Evolutionary conservation across 179 eudicot species (phyloP), one percentile per base, ranked within the genome.

Genomic region (Camellia oleifera): DNA sequence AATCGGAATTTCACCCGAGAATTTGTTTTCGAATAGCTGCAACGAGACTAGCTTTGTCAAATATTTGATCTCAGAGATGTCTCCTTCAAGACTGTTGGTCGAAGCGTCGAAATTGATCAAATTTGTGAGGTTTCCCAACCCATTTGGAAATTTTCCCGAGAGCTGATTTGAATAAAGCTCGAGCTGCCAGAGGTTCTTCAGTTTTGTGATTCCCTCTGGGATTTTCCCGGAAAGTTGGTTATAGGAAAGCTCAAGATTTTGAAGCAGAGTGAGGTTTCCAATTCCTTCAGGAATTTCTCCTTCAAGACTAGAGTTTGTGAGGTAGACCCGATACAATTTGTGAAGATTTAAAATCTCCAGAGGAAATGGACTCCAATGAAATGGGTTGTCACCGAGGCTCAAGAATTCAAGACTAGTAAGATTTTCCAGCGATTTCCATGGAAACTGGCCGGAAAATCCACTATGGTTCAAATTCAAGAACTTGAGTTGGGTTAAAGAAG

Each of bases 271-370:
- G 6, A 92, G 85, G 73, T 83, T 83, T 14, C 92, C 91, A 20
- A 90, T 90, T 11, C 69, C 91, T 4, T 85, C 80, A 0, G 96
- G 94, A 67, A 92, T 89, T 17, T 82, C 8, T 10, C 96, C 96
- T 1, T 85, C 77, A 11, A 92, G 84, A 58, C 89, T 90, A 40
- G 88, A 88, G 57, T 92, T 92, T 0, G 94, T 48, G 66, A 92
- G 79, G 57, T 84, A 84, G 65, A 84, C 78, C 87, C 82, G 79
- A 66, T 82, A 79, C 18, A 86, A 58, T 4, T 86, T 86, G 0
- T 58, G n/a, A 64, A 86, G 77, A 4, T 81, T 78, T 2, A 83
- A 50, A 6, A 86, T 18, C 69, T 83, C 86, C 26, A 68, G 4
- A 6, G 88, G 88, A 75, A 86, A 86, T 4, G 77, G 57, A 58